Evolutionary conservation across 768 basidiomycete species (phyloP).

Genomic region (Lentinula detonsa): DNA sequence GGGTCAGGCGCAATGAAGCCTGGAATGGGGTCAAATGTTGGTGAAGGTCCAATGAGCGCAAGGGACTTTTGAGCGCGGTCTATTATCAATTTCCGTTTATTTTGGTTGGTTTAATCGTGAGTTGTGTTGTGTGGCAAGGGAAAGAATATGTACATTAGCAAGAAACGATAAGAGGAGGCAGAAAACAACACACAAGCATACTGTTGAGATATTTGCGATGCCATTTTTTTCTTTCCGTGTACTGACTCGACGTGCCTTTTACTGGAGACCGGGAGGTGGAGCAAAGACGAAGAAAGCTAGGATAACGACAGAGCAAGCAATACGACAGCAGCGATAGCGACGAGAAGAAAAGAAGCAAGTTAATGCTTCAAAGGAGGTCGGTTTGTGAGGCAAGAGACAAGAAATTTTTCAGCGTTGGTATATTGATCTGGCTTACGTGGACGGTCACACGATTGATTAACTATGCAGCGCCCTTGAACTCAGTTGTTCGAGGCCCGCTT

Average conservation of each 20-base stretch:
- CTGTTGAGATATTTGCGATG: conserved; percentile 73
- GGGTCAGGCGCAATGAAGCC: conserved; percentile 68
- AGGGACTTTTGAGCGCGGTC: conserved; percentile 94
- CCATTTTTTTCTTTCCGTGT: conserved; percentile 37
- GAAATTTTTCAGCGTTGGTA: too few relatives aligned
- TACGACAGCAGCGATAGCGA: not conserved
- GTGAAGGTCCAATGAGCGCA: conserved; percentile 78
- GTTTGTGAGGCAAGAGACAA: not conserved
- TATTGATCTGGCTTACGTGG: too few relatives aligned
- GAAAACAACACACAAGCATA: conserved; percentile 66
- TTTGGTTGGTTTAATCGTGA: too few relatives aligned
- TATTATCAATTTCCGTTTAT: conserved; percentile 19
- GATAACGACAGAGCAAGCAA: conserved; percentile 19
- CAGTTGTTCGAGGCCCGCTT: too few relatives aligned
- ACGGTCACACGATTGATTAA: too few relatives aligned
- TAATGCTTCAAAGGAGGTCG: conserved; percentile 9
- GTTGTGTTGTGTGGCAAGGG: not conserved
- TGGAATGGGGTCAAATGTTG: conserved; percentile 62
- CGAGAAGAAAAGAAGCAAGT: conserved; percentile 20
- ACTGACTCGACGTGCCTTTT: not conserved
- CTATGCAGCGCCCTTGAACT: too few relatives aligned
- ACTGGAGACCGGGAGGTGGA: not conserved
- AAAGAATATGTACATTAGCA: conserved; percentile 11
- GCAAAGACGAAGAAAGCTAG: conserved; percentile 3
- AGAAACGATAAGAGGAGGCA: not conserved